These are phyloP conservation scores for Filobasidium wieringae DNA, from an alignment of 768 basidiomycete genomes.

Conservation along the genomic window DNA sequence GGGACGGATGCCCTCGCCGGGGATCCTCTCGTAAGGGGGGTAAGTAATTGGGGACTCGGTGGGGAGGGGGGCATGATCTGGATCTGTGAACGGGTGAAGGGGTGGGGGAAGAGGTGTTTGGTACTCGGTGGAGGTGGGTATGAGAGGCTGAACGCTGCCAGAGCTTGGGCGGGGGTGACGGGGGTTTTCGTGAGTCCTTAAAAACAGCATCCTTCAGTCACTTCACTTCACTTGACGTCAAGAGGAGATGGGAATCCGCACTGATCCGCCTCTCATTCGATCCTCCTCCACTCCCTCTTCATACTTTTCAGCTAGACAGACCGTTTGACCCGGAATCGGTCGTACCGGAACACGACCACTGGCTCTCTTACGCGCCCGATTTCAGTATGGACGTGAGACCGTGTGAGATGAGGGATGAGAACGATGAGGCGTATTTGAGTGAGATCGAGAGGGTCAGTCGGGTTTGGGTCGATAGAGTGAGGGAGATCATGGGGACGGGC, in stretches of 20 bases:
- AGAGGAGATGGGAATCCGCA: neutral
- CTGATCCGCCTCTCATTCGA: too few relatives aligned
- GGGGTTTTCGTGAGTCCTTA: conserved; percentile 53
- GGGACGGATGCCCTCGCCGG: conserved; percentile 78
- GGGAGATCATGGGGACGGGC: conserved; percentile 4
- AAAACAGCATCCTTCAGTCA: neutral
- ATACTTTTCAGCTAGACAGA: conserved; percentile 44
- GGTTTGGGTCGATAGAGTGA: neutral
- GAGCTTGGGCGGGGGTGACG: conserved; percentile 76
- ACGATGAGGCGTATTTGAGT: conserved; percentile 24
- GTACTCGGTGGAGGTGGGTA: conserved; percentile 58
- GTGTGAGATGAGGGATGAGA: conserved; percentile 21
- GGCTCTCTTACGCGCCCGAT: conserved; percentile 63
- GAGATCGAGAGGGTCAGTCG: conserved; percentile 27
- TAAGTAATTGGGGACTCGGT: conserved; percentile 50
- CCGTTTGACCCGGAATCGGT: conserved; percentile 50
- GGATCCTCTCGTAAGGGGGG: conserved; percentile 64
- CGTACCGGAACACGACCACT: conserved; percentile 65
- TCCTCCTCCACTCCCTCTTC: neutral
- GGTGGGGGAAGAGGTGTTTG: conserved; percentile 24
- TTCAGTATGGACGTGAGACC: conserved; percentile 63
- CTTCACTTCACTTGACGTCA: neutral
- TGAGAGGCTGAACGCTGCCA: conserved; percentile 65
- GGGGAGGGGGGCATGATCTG: conserved; percentile 56
- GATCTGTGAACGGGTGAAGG: conserved; percentile 32